Percentiles rank a stretch among this genome's conserved stretches.
Conservation (phyloP, 352 stramenopile species). For the Peronosclerospora sorghi region DNA sequence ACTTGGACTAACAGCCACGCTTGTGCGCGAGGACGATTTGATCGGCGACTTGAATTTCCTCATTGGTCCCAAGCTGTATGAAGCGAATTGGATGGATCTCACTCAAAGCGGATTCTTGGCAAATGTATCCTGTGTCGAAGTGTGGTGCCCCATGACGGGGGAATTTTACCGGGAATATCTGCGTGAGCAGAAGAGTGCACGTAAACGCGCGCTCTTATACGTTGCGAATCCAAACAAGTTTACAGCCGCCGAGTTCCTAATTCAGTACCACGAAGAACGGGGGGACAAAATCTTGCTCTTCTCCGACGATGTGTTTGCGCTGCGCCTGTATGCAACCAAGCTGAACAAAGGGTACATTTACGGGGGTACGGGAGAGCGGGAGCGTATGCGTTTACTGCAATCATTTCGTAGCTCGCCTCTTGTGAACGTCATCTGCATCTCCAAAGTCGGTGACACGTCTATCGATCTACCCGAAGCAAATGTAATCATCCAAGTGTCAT, state of each 20-base stretch:
- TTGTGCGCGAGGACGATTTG: slow-evolving; percentile 98
- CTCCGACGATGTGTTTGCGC: slow-evolving; percentile 96
- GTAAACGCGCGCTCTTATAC: slow-evolving; percentile 93
- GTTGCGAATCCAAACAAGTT: slow-evolving; percentile 99
- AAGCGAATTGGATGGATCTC: slow-evolving; percentile 99
- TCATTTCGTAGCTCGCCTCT: slow-evolving; percentile 76
- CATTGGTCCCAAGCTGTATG: slow-evolving; percentile 94
- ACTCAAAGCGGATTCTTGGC: slow-evolving; percentile 94
- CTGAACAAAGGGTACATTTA: slow-evolving; percentile 93
- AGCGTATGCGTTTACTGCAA: slow-evolving; percentile 81
- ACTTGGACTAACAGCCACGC: slow-evolving; percentile 96
- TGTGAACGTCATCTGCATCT: slow-evolving; percentile 87
- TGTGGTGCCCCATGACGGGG: slow-evolving; percentile 98
- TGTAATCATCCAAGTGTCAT: slow-evolving; percentile 99
- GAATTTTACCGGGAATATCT: slow-evolving; percentile 94
- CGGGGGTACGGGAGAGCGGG: slow-evolving; percentile 90
- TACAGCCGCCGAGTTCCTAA: slow-evolving; percentile 90
- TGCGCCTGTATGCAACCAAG: slow-evolving; percentile 91
- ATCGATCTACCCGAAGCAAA: slow-evolving; percentile 99
- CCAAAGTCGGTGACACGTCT: slow-evolving; percentile 96
- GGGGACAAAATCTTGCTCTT: slow-evolving; percentile 99
- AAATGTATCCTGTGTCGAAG: slow-evolving; percentile 97
- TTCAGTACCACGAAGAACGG: slow-evolving; percentile 94
- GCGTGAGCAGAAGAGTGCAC: slow-evolving; percentile 77
- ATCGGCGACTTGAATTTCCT: slow-evolving; percentile 99